Conservation (phyloP, 768 basidiomycete species). For the Kwoniella europaea region DNA sequence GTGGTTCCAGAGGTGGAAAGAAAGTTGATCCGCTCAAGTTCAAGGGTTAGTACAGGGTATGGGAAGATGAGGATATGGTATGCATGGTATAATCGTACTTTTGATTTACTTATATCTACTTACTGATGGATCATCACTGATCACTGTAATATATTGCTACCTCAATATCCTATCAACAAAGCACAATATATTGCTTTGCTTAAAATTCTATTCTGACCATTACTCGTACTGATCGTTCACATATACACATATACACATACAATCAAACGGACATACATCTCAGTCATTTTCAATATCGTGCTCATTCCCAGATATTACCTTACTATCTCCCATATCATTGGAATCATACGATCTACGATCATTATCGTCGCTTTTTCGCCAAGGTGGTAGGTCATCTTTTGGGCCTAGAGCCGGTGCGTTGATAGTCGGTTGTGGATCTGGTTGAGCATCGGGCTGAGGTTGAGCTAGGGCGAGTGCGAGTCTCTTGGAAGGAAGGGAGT, state of each 20-base stretch:
- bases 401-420: background rate
- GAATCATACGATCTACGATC: slow-evolving; percentile 1
- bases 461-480: no score
- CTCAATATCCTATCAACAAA: no score
- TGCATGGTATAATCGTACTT: background rate
- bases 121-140: background rate
- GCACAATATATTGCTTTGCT: no score
- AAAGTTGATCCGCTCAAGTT: slow-evolving; percentile 78
- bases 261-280: no score
- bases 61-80: background rate
- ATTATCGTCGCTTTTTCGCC: background rate
- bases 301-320: background rate
- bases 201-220: no score
- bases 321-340: background rate
- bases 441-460: background rate
- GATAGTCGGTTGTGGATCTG: background rate
- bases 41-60: slow-evolving; percentile 25
- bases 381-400: background rate
- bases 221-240: no score
- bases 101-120: background rate
- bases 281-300: background rate
- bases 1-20: slow-evolving; percentile 65
- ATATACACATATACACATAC: no score
- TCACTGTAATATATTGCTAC: no score
- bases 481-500: background rate